These are phyloP conservation scores for Hymenoscyphus linearis DNA, from an alignment of 2,329 filamentous ascomycete species.

Conservation along the genomic window DNA sequence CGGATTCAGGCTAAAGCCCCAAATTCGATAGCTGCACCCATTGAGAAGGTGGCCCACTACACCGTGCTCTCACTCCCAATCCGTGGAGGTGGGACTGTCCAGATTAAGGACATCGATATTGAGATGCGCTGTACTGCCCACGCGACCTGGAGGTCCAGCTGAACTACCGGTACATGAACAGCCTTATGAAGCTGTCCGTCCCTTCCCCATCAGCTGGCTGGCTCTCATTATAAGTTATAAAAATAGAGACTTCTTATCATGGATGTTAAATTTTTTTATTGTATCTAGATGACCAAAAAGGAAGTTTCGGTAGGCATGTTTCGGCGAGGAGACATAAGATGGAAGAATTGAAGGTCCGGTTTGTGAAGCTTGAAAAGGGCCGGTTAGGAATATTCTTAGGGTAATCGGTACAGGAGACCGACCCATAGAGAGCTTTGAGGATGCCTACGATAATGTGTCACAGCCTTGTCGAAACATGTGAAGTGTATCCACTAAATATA, in stretches of 20 bases:
- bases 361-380: conserved; percentile 6
- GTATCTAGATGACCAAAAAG: not conserved
- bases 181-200: conserved; percentile 5
- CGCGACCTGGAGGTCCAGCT: conserved; percentile 3
- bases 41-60: not conserved
- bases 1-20: not conserved
- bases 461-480: conserved; percentile 7
- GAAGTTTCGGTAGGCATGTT: not conserved
- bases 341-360: not conserved
- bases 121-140: not conserved
- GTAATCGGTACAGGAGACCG: not conserved
- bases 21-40: not conserved
- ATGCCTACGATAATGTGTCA: not conserved
- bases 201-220: conserved; percentile 2
- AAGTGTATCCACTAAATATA: not conserved
- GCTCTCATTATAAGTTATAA: not conserved
- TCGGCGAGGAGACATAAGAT: not conserved
- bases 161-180: not conserved
- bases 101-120: conserved; percentile 3
- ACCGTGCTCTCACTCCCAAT: not conserved
- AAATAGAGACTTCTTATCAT: not conserved
- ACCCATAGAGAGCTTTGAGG: not conserved
- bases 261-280: not conserved
- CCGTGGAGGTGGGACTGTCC: conserved; percentile 1
- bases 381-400: conserved; percentile 2